These are phyloP conservation scores for Ophiostoma ulmi DNA, from an alignment of 2,329 filamentous ascomycete genomes.

Conservation along the genomic window DNA sequence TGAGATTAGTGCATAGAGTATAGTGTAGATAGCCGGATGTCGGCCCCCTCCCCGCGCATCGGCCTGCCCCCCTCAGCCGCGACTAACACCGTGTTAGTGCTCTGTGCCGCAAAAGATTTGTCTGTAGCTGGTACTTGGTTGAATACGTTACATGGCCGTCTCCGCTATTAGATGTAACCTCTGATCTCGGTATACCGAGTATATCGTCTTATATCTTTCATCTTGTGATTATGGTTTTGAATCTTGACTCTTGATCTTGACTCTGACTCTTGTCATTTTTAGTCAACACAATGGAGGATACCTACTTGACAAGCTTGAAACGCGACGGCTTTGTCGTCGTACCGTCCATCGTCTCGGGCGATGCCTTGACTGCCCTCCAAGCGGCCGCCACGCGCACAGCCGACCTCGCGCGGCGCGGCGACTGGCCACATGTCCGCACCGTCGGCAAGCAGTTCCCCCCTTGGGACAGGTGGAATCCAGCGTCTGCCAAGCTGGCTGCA, in stretches of 20 bases:
- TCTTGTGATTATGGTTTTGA: background rate
- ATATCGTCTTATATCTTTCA: background rate
- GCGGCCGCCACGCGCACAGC: slow-evolving; percentile 54
- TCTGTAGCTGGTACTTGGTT: too few species aligned
- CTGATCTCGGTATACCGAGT: background rate
- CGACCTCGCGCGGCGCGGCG: slow-evolving; percentile 58
- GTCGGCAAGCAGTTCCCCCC: slow-evolving; percentile 89
- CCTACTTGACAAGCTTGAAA: slow-evolving; percentile 52
- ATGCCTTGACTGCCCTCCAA: slow-evolving; percentile 55
- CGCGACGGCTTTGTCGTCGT: slow-evolving; percentile 72
- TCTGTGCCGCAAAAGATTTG: background rate
- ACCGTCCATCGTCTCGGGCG: slow-evolving; percentile 53
- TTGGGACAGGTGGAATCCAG: slow-evolving; percentile 56
- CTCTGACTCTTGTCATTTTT: background rate
- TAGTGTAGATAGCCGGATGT: background rate
- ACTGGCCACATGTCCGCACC: slow-evolving; percentile 77
- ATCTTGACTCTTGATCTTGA: background rate
- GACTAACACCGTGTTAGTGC: slow-evolving; percentile 7
- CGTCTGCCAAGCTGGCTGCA: slow-evolving; percentile 37
- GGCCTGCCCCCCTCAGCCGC: background rate
- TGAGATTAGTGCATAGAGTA: background rate
- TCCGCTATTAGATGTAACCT: slow-evolving; percentile 9
- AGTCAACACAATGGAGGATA: slow-evolving; percentile 17
- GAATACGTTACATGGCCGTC: background rate
- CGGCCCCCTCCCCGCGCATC: background rate